Evolutionary conservation across 306 rosid species (phyloP).

Genomic region (Cyamopsis tetragonoloba): DNA sequence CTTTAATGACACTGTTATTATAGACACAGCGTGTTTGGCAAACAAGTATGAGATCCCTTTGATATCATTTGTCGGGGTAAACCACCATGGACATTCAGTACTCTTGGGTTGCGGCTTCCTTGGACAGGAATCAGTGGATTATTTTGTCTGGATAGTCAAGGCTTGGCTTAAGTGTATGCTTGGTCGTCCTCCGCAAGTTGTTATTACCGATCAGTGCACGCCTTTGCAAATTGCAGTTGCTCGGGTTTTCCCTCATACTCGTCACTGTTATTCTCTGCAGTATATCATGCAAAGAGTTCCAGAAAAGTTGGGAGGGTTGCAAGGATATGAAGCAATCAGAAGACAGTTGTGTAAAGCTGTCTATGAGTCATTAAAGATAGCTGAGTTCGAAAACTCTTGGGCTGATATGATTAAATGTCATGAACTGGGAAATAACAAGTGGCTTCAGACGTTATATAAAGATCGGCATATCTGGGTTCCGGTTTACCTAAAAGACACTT

Average conservation of each 20-base stretch:
- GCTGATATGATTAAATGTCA: slow-evolving; percentile 52
- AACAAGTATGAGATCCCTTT: slow-evolving; percentile 73
- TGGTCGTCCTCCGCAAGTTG: slow-evolving; percentile 47
- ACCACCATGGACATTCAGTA: slow-evolving; percentile 67
- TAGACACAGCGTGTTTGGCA: slow-evolving; percentile 69
- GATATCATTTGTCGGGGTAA: slow-evolving; percentile 61
- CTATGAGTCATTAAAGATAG: slow-evolving; percentile 56
- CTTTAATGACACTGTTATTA: slow-evolving; percentile 53
- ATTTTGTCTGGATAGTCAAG: slow-evolving; percentile 61
- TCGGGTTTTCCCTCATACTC: slow-evolving; percentile 59
- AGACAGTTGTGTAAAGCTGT: slow-evolving; percentile 47
- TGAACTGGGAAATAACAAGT: slow-evolving; percentile 53
- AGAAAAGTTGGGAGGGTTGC: slow-evolving; percentile 79
- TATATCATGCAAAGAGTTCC: slow-evolving; percentile 66
- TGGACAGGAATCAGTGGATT: slow-evolving; percentile 60
- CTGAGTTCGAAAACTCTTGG: slow-evolving; percentile 72
- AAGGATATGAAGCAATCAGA: slow-evolving; percentile 60
- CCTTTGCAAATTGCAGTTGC: slow-evolving; percentile 58
- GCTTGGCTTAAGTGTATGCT: slow-evolving; percentile 74
- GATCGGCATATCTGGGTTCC: slow-evolving; percentile 68
- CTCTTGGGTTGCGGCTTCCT: slow-evolving; percentile 75
- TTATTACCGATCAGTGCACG: slow-evolving; percentile 65
- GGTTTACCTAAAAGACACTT: slow-evolving; percentile 62
- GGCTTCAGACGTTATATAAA: slow-evolving; percentile 57
- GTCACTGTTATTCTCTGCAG: slow-evolving; percentile 61